Percentiles rank a stretch among this genome's conserved stretches.
Conservation (phyloP, 139 green algal genomes). For the Astrephomene gubernaculifera region DNA sequence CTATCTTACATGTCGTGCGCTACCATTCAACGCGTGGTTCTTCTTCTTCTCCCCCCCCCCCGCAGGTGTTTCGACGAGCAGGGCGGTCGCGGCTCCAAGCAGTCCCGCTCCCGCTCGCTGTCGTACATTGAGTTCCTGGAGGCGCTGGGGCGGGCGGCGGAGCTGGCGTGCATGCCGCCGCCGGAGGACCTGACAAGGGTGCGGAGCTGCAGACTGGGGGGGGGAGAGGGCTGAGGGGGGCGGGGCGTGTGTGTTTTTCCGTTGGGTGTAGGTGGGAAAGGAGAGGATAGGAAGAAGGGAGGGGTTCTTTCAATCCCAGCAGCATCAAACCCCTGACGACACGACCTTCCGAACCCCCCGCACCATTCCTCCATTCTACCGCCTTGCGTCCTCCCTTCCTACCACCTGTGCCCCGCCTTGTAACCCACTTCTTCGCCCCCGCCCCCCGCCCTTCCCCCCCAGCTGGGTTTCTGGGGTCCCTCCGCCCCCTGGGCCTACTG, state of each 20-base stretch:
- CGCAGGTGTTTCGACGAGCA: constrained; percentile 27
- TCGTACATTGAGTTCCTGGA: constrained; percentile 73
- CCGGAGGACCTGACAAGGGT: constrained; percentile 34
- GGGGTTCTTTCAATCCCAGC: too few species aligned
- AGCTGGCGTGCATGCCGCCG: constrained; percentile 62
- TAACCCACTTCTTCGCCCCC: too few species aligned
- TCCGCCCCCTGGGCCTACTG: constrained; percentile 24
- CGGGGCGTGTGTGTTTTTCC: background rate
- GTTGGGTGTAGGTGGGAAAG: background rate
- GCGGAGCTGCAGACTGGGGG: background rate
- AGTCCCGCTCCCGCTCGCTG: constrained; percentile 44
- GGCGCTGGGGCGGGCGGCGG: constrained; percentile 61
- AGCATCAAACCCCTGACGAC: too few species aligned
- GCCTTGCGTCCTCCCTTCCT: too few species aligned
- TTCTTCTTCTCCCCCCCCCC: background rate
- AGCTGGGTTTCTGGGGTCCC: constrained; percentile 4
- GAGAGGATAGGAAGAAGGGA: too few species aligned
- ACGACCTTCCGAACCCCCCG: too few species aligned
- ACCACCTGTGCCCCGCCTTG: too few species aligned
- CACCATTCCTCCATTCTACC: too few species aligned
- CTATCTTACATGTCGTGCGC: too few species aligned
- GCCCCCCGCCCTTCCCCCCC: too few species aligned
- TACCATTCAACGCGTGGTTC: too few species aligned
- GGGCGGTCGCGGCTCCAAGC: background rate
- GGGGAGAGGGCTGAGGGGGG: background rate